These are phyloP conservation scores for Evernia prunastri DNA, from an alignment of 495 filamentous ascomycete genomes.

Conservation along the genomic window DNA sequence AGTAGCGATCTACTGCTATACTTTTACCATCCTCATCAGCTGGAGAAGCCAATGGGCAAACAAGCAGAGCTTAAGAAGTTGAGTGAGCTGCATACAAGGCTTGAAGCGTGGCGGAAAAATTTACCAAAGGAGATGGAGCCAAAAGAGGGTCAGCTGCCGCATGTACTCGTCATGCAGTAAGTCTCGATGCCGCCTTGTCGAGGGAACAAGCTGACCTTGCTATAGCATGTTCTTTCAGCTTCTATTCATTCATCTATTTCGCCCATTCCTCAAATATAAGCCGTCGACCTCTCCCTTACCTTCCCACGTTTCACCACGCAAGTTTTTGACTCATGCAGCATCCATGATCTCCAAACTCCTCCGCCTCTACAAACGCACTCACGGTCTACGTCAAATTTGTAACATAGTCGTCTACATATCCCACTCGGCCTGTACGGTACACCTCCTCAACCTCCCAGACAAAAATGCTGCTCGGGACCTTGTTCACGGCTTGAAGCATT, in stretches of 20 bases:
- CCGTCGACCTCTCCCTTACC: conserved; percentile 75
- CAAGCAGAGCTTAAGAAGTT: conserved; percentile 89
- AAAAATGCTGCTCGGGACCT: conserved; percentile 85
- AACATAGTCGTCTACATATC: conserved; percentile 94
- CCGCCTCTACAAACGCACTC: conserved; percentile 85
- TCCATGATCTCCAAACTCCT: conserved; percentile 83
- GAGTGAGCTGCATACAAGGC: conserved; percentile 79
- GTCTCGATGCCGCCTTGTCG: conserved; percentile 29
- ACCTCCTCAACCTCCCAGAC: conserved; percentile 86
- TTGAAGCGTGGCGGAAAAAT: conserved; percentile 86
- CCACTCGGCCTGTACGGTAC: conserved; percentile 89
- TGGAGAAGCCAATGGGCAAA: conserved; percentile 53
- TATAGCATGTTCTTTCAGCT: conserved; percentile 93
- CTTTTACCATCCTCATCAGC: conserved; percentile 78
- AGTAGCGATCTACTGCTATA: conserved; percentile 80
- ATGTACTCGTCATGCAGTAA: conserved; percentile 92
- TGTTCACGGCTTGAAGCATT: conserved; percentile 78
- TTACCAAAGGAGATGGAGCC: conserved; percentile 83
- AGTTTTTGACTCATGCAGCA: conserved; percentile 83
- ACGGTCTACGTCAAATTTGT: conserved; percentile 85
- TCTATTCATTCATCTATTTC: conserved; percentile 93
- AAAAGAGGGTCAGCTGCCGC: conserved; percentile 81
- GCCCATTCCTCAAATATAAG: conserved; percentile 89
- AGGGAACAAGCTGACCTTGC: conserved; percentile 29
- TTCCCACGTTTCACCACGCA: conserved; percentile 80